These are phyloP conservation scores for Paramecium primaurelia DNA, from an alignment of 73 alveolate genomes.

Conservation along the genomic window DNA sequence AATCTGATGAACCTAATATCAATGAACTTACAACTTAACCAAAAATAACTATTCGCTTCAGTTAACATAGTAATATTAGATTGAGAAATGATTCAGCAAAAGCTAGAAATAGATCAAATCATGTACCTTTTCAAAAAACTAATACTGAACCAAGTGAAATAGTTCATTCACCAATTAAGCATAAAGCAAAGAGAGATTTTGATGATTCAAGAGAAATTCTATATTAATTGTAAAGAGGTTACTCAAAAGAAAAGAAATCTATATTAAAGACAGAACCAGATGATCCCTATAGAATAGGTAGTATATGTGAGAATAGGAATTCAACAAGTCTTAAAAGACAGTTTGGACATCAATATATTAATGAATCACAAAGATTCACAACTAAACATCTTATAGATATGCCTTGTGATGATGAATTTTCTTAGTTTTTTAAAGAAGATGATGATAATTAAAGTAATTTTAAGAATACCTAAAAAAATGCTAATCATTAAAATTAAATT, in stretches of 20 bases:
- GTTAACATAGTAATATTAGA: background rate
- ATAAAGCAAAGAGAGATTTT: background rate
- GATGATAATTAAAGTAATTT: background rate
- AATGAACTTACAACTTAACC: background rate
- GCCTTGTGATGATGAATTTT: background rate
- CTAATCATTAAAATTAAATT: background rate
- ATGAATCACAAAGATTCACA: background rate
- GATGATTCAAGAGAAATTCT: conserved; percentile 39
- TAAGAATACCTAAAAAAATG: background rate
- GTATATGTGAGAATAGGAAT: background rate
- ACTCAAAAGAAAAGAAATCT: background rate
- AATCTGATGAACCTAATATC: background rate
- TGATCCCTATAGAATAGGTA: conserved; percentile 11
- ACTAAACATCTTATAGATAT: background rate
- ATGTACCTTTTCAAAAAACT: background rate
- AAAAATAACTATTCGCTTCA: background rate
- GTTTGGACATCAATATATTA: background rate
- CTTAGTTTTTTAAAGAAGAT: background rate
- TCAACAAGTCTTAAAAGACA: background rate
- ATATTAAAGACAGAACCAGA: background rate
- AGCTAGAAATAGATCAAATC: background rate
- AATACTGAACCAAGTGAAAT: conserved; percentile 41
- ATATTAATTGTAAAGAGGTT: background rate
- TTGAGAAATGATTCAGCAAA: background rate
- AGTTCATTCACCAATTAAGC: background rate